Conservation (phyloP, 2,329 filamentous ascomycete genomes). For the Aspergillus hiratsukae region DNA sequence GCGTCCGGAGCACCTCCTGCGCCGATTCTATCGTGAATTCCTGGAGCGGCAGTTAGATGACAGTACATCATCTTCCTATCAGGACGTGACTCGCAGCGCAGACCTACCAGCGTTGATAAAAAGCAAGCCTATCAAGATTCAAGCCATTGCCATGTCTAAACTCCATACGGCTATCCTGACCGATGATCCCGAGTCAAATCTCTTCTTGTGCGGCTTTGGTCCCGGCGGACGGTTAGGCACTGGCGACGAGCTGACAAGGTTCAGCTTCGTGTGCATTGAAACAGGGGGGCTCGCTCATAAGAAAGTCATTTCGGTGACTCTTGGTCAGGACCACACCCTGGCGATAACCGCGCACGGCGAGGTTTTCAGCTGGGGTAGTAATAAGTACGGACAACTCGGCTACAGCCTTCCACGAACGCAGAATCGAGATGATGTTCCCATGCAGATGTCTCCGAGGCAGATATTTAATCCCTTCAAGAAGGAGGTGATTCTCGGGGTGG, state of each 20-base stretch:
- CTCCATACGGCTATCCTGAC: conserved; percentile 87
- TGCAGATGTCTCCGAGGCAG: conserved; percentile 76
- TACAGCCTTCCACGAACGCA: conserved; percentile 64
- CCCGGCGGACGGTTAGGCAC: conserved; percentile 83
- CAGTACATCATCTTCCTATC: conserved; percentile 16
- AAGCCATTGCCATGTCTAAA: conserved; percentile 84
- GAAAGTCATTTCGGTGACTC: conserved; percentile 69
- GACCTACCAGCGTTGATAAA: conserved; percentile 70
- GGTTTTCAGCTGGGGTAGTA: conserved; percentile 91
- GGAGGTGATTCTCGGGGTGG: conserved; percentile 73
- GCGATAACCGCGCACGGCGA: conserved; percentile 83
- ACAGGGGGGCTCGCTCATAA: conserved; percentile 68
- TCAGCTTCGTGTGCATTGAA: conserved; percentile 78
- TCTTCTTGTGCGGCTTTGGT: conserved; percentile 90
- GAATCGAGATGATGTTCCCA: conserved; percentile 73
- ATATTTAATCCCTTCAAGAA: conserved; percentile 90
- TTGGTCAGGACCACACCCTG: conserved; percentile 88
- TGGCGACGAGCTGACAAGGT: conserved; percentile 84
- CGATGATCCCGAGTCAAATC: conserved; percentile 78
- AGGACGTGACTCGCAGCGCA: conserved; percentile 34
- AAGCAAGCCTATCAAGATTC: conserved; percentile 68
- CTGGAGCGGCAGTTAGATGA: conserved; percentile 39
- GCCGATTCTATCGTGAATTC: conserved; percentile 67
- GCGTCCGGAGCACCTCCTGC: conserved; percentile 72
- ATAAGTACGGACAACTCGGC: conserved; percentile 78